Evolutionary conservation across 208 protist genomes (phyloP), one percentile per base, ranked within the genome.

Genomic region (Trichomonas tenax): DNA sequence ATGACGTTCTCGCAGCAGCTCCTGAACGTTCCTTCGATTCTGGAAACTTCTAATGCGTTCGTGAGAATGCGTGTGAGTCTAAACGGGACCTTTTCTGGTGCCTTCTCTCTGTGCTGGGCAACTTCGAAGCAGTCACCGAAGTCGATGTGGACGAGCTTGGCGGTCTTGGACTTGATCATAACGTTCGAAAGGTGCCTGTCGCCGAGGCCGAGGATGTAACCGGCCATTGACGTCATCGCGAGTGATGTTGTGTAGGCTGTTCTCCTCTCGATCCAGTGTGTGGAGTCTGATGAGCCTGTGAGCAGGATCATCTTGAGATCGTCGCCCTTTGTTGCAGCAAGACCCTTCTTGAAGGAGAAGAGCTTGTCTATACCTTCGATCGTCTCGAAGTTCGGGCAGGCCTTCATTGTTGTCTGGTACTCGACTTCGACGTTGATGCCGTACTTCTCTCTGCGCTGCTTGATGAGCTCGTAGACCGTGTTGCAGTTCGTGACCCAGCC

Each of bases 81-180:
- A 45, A 96, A 96, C 31, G 93, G 93, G 11, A 96, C 93, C 72
- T 96, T 63, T 96, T 96, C 93, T 40, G 93, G 93, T 0, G 26
- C 10, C 31, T 96, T 82, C 31, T 45, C 10, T 82, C 49, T 45
- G 41, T 72, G 15, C 40, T 38, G 11, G n/a, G 93, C 49, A 23
- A 82, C 51, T 82, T 96, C 93, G 36, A 96, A 96, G 72, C 46
- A 81, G 63, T 81, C 46, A 96, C 51, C 93, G 36, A 96, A 96
- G 45, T 96, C 93, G 36, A 96, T 96, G 63, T 96, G 46, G 46
- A 96, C 93, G 0, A 63, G 40, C 72, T 96, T 81, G 0, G 49
- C 45, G 34, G 45, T 82, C 41, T 82, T 82, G 23, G 34, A 31
- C 11, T 96, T 63, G 14, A 96, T 82, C 93, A 96, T 96, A 15